These are phyloP conservation scores for Ophiostoma novo-ulmi DNA, from an alignment of 2,329 filamentous ascomycete genomes.

Conservation along the genomic window DNA sequence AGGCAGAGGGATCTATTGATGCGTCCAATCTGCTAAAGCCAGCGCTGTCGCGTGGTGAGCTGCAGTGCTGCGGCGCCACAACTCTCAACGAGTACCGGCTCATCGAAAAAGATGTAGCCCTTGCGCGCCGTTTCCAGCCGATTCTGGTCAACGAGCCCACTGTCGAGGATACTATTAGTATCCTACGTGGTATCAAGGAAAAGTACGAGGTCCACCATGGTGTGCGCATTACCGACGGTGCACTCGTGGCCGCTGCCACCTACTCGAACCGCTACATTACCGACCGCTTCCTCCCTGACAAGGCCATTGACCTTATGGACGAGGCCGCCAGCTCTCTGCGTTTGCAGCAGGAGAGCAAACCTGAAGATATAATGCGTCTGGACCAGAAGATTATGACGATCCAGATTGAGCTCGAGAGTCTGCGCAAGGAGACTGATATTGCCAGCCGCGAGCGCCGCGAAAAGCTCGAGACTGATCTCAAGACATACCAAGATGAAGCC, in stretches of 20 bases:
- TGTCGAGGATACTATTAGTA: slow-evolving; percentile 90
- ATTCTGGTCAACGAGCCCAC: slow-evolving; percentile 89
- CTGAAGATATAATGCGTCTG: slow-evolving; percentile 85
- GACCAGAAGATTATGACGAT: slow-evolving; percentile 96
- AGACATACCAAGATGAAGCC: slow-evolving; percentile 70
- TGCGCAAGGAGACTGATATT: slow-evolving; percentile 89
- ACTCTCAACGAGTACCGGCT: slow-evolving; percentile 86
- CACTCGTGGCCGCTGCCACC: slow-evolving; percentile 83
- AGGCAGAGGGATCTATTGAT: slow-evolving; percentile 93
- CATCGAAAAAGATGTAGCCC: slow-evolving; percentile 93
- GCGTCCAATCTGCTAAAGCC: slow-evolving; percentile 93
- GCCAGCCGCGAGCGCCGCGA: slow-evolving; percentile 82
- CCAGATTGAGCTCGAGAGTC: slow-evolving; percentile 90
- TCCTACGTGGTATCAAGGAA: slow-evolving; percentile 92
- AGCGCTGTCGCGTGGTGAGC: slow-evolving; percentile 81
- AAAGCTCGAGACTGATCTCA: slow-evolving; percentile 73
- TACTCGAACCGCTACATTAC: slow-evolving; percentile 96
- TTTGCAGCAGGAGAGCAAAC: slow-evolving; percentile 93
- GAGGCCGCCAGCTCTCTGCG: slow-evolving; percentile 88
- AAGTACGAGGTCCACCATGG: slow-evolving; percentile 97
- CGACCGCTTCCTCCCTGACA: slow-evolving; percentile 91
- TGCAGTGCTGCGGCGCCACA: slow-evolving; percentile 93
- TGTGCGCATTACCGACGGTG: slow-evolving; percentile 87
- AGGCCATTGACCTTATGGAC: slow-evolving; percentile 94
- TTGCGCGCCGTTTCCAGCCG: slow-evolving; percentile 89